phyloP scores from a whole-genome alignment of 2,329 filamentous ascomycete species.

The Microsporum ferrugineum region DNA sequence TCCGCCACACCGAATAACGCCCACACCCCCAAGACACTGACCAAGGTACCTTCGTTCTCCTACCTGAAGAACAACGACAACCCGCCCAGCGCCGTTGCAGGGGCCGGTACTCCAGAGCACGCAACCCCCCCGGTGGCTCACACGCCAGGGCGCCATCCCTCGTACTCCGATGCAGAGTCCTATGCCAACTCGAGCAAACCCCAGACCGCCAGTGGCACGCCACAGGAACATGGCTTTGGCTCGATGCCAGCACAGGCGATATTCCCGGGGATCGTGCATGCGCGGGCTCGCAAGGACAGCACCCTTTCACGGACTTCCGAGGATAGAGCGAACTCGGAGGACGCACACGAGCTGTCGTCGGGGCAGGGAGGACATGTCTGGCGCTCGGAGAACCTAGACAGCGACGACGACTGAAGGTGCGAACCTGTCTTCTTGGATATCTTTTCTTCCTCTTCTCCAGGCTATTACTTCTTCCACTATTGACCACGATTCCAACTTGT shows the following conservation, averaged over 20 bases:
- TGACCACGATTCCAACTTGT: neutral
- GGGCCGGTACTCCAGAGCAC: neutral
- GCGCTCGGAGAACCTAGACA: neutral
- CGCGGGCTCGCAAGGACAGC: constrained; percentile 14
- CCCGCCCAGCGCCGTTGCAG: neutral
- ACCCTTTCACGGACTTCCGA: neutral
- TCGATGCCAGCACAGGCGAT: constrained; percentile 28
- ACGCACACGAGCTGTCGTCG: neutral
- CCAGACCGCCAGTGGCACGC: constrained; percentile 6
- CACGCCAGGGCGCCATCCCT: neutral
- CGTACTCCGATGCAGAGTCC: constrained; percentile 9
- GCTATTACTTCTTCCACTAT: neutral
- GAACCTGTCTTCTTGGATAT: neutral
- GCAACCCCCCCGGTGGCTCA: neutral
- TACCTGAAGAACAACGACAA: neutral
- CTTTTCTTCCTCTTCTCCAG: neutral
- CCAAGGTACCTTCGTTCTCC: constrained; percentile 1
- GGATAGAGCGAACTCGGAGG: neutral
- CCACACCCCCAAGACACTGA: constrained; percentile 9
- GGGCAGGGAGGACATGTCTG: neutral
- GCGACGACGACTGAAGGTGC: neutral
- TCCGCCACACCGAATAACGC: constrained; percentile 6
- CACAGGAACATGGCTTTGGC: neutral
- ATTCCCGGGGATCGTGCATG: constrained; percentile 35
- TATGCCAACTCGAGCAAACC: constrained; percentile 3